Evolutionary conservation across 768 basidiomycete genomes (phyloP).

Genomic region (Suillus bovinus): DNA sequence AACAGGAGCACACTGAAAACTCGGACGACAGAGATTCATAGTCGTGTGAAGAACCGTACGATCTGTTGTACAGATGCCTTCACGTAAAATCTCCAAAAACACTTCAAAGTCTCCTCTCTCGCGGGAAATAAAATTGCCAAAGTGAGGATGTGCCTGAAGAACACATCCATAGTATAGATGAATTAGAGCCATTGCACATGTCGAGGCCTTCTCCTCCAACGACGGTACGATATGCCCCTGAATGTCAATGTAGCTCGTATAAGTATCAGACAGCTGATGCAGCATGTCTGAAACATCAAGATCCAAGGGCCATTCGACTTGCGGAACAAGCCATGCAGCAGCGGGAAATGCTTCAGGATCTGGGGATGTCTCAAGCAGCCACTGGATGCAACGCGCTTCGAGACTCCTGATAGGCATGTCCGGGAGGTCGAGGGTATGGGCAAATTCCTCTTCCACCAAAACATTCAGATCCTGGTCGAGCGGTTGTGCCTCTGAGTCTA

Average conservation of each 20-base stretch:
- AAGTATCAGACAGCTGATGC: not conserved
- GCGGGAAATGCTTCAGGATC: conserved; percentile 13
- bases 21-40: not conserved
- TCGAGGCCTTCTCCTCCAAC: not conserved
- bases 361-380: conserved; percentile 18
- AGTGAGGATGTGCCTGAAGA: not conserved
- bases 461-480: not conserved
- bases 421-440: not conserved
- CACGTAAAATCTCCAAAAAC: not conserved
- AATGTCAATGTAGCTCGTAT: not conserved
- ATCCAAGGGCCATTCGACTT: conserved; percentile 14
- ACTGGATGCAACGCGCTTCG: conserved; percentile 10
- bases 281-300: not conserved
- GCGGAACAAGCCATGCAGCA: conserved; percentile 9
- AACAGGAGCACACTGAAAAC: too few relatives aligned
- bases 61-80: fast-evolving
- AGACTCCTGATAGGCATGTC: not conserved
- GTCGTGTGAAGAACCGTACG: not conserved
- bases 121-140: not conserved
- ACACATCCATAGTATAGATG: not conserved
- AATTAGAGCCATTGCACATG: not conserved
- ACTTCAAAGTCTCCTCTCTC: not conserved
- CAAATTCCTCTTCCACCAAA: not conserved
- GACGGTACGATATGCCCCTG: not conserved
- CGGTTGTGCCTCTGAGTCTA: not conserved